Evolutionary conservation across 1,139 yeast genomes (phyloP).

Genomic region (Candida neerlandica): DNA sequence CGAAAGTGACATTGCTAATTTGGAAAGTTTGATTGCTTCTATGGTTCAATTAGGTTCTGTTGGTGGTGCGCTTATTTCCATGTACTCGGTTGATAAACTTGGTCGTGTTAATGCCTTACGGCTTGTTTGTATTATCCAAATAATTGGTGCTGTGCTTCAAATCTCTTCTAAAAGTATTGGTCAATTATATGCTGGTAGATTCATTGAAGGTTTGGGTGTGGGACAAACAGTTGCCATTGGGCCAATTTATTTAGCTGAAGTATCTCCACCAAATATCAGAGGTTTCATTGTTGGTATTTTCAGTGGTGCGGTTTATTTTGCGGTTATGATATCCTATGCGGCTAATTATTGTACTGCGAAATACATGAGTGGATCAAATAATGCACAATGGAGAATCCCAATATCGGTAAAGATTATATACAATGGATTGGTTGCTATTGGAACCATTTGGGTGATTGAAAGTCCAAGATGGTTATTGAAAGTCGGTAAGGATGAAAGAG

Average conservation of each 20-base stretch:
- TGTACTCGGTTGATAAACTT: conserved; percentile 46
- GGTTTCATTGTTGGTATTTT: conserved; percentile 52
- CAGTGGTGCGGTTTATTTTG: conserved; percentile 57
- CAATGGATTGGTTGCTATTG: conserved; percentile 1
- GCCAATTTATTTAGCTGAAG: conserved; percentile 32
- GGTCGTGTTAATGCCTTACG: conserved; percentile 59
- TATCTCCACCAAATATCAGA: conserved; percentile 51
- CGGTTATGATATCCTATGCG: conserved; percentile 2
- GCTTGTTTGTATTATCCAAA: conserved; percentile 45
- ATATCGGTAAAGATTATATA: not conserved
- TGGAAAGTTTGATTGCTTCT: conserved; percentile 56
- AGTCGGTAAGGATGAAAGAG: conserved; percentile 30
- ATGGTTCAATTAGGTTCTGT: conserved; percentile 67
- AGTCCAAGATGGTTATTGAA: conserved; percentile 46
- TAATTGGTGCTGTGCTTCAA: conserved; percentile 51
- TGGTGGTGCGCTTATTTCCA: conserved; percentile 57
- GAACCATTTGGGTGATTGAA: conserved; percentile 19
- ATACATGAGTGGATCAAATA: not conserved
- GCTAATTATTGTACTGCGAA: conserved; percentile 3
- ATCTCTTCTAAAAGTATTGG: conserved; percentile 45
- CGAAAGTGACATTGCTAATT: conserved; percentile 41
- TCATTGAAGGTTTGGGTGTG: conserved; percentile 55
- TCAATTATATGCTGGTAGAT: conserved; percentile 56
- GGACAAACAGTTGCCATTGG: conserved; percentile 64
- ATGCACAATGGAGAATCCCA: conserved; percentile 1